Evolutionary conservation across 768 basidiomycete species (phyloP), one percentile per base, ranked within the genome.

Genomic region (Macrocybe gigantea): DNA sequence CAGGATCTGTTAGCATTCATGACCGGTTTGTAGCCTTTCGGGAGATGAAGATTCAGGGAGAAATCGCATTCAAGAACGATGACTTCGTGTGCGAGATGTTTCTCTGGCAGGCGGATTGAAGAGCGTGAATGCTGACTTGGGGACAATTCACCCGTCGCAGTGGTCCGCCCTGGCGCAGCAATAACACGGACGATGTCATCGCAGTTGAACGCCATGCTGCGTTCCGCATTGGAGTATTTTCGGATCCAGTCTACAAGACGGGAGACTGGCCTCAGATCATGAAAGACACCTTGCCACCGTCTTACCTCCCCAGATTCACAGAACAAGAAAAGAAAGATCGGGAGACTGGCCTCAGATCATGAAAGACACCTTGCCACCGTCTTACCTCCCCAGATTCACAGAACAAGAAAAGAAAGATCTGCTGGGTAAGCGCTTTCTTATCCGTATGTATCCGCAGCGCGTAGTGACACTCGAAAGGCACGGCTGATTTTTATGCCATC

Each of bases 41-140:
- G 41, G 61, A 63, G 40, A 66, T 78, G 68, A 67, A 67, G 13
- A 75, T 74, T n/a, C 48, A 66, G 41, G 76, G 77, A n/a, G 72
- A 76, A 53, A 79, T 80, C 30, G 64, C 74, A 0, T 73, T 76
- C 59, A 80, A 80, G 58, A 77, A 72, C 50, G 75, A 77, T 51
- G 74, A 77, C 54, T 75, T 68, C 44, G 67, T 74, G 74, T 74
- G 53, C 14, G 65, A 49, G n/a, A 10, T 3, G 33, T 7, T 10
- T 31, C 34, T 11, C 35, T 13, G 7, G 12, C 14, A 5, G 14
- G 9, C 9, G 29, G 7, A 42, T n/a, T 15, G 6, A n/a, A 33
- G 33, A 38, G 5, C 34, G 4, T 22, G 22, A 22, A 22, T 22
- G 22, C 22, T 22, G 22, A 22, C 22, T 22, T 22, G 22, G 22